Conservation (phyloP, 768 basidiomycete species). For the Naganishia vaughanmartiniae region DNA sequence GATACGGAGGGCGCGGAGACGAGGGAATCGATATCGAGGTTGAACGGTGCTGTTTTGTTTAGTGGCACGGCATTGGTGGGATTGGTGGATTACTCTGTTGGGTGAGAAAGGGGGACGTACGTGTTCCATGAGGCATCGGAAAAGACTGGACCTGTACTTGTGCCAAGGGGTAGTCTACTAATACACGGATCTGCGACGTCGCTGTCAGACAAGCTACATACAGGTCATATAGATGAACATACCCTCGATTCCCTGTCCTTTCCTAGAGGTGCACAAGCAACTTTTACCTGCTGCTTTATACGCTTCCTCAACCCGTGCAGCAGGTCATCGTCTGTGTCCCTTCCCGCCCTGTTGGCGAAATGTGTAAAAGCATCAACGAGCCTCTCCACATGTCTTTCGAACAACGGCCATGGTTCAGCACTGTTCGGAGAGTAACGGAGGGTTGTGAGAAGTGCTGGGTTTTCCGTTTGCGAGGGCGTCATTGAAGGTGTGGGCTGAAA, state of each 20-base stretch:
- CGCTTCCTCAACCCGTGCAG: not conserved
- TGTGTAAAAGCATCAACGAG: not conserved
- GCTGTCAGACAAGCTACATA: not conserved
- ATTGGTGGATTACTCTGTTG: not conserved
- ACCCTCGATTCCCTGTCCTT: slow-evolving; percentile 6
- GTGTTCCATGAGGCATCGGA: not conserved
- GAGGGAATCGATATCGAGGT: not conserved
- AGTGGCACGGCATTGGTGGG: no score
- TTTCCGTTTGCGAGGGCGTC: not conserved
- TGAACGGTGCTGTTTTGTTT: not conserved
- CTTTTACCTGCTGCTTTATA: not conserved
- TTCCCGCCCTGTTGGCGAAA: not conserved
- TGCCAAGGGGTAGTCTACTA: slow-evolving; percentile 1
- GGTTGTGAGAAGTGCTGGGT: not conserved
- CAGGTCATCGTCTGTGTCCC: not conserved
- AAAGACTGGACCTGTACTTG: not conserved
- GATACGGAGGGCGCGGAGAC: not conserved
- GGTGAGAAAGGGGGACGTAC: not conserved
- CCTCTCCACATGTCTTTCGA: not conserved
- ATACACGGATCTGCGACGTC: slow-evolving; percentile 8
- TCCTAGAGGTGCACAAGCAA: not conserved
- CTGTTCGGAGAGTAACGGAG: not conserved
- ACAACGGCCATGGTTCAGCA: not conserved
- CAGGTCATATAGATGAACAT: not conserved
- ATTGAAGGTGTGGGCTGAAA: not conserved